Evolutionary conservation across 768 basidiomycete genomes (phyloP).

Genomic region (Tulasnella sp.): DNA sequence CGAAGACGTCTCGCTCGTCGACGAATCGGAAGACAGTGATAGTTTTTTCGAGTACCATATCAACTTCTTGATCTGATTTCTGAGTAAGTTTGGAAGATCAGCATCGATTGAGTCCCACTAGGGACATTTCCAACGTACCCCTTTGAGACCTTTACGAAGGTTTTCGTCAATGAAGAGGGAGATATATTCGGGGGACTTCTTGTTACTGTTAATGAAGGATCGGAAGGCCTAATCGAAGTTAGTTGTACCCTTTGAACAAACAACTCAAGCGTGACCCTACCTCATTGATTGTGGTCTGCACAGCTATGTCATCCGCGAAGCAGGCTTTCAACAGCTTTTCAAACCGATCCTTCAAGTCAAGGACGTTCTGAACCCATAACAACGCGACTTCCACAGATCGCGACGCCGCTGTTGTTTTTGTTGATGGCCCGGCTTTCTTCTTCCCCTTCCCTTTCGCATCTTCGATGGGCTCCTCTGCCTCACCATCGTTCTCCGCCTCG

Average conservation of each 20-base stretch:
- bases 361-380: conserved; percentile 87
- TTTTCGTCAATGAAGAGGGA: conserved; percentile 97
- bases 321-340: conserved; percentile 62
- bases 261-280: too few species aligned
- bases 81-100: conserved; percentile 25
- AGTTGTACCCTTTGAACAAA: too few species aligned
- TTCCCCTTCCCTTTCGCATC: conserved; percentile 44
- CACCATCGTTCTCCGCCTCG: conserved; percentile 30
- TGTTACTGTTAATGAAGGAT: conserved; percentile 79
- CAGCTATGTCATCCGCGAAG: conserved; percentile 58
- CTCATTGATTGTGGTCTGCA: conserved; percentile 78
- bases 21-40: conserved; percentile 93
- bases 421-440: conserved; percentile 32
- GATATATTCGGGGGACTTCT: conserved; percentile 84
- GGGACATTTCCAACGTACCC: conserved; percentile 42
- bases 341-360: conserved; percentile 87
- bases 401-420: conserved; percentile 23
- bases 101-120: background rate
- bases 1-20: conserved; percentile 93
- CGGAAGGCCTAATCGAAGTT: conserved; percentile 63
- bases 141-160: conserved; percentile 86
- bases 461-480: conserved; percentile 29
- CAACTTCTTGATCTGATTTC: conserved; percentile 94
- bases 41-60: conserved; percentile 83
- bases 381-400: conserved; percentile 55